Percentiles rank a stretch among this genome's conserved stretches.
Evolutionary conservation across 139 green algal species (phyloP).

Genomic region (Picochlorum costavermella): DNA sequence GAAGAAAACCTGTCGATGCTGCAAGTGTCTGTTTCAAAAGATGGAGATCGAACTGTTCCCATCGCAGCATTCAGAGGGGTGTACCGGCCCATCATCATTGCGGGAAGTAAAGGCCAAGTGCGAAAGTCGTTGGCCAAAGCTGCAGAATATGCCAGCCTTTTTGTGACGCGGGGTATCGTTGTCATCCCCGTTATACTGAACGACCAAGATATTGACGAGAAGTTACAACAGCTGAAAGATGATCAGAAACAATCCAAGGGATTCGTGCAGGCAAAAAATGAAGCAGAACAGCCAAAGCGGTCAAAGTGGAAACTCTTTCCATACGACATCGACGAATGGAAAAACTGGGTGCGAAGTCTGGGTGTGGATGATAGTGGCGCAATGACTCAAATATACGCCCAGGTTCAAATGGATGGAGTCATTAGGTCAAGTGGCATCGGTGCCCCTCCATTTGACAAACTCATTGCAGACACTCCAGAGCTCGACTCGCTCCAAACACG

Average conservation of each 20-base stretch:
- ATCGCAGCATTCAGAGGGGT: slow-evolving; percentile 66
- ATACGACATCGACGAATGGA: slow-evolving; percentile 43
- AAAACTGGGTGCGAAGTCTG: slow-evolving; percentile 59
- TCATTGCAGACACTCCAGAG: slow-evolving; percentile 71
- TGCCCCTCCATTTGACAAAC: slow-evolving; percentile 59
- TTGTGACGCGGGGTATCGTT: slow-evolving; percentile 67
- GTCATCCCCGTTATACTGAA: slow-evolving; percentile 32
- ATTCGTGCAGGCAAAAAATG: slow-evolving; percentile 40
- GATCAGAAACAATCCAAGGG: slow-evolving; percentile 35
- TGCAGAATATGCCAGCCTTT: slow-evolving; percentile 33
- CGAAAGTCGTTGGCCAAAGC: slow-evolving; percentile 41
- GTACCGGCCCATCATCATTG: slow-evolving; percentile 66
- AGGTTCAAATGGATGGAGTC: slow-evolving; percentile 83
- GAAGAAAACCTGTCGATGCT: slow-evolving; percentile 75
- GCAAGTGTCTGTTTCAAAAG: slow-evolving; percentile 55
- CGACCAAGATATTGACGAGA: slow-evolving; percentile 43
- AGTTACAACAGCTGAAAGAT: slow-evolving; percentile 49
- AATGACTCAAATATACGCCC: slow-evolving; percentile 29
- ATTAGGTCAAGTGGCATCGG: slow-evolving; percentile 68
- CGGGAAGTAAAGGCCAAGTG: slow-evolving; percentile 54
- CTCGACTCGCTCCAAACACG: slow-evolving; percentile 60
- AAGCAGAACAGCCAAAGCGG: background rate
- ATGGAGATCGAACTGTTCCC: slow-evolving; percentile 42
- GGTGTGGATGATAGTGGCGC: slow-evolving; percentile 21
- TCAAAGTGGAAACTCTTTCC: slow-evolving; percentile 52